Conservation (phyloP, 371 early-diverging fungal genomes). For the Syncephalastrum racemosum region DNA sequence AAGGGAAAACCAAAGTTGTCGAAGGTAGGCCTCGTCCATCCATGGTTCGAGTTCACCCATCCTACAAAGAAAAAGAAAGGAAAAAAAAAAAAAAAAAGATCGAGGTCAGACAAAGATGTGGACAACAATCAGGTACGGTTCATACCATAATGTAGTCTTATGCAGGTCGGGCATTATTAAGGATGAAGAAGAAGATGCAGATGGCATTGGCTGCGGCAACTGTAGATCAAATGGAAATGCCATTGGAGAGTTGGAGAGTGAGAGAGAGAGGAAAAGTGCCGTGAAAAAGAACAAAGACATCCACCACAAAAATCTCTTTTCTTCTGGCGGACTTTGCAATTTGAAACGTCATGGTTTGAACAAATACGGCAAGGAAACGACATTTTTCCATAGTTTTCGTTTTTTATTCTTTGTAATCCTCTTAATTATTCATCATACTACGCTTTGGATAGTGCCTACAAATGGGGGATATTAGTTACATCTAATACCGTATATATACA, state of each 20-base stretch:
- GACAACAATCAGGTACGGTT: background rate
- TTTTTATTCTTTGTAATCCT: background rate
- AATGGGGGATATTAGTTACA: no score
- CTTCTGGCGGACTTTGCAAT: no score
- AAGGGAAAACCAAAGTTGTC: constrained; percentile 65
- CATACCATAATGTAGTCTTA: constrained; percentile 18
- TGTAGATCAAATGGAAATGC: constrained; percentile 18
- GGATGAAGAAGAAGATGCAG: constrained; percentile 16
- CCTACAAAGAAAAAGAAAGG: constrained; percentile 34
- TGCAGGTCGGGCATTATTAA: constrained; percentile 6
- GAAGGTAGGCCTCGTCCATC: constrained; percentile 83
- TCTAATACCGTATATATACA: no score
- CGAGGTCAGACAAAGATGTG: background rate
- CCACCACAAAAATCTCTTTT: no score
- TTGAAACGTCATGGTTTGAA: no score
- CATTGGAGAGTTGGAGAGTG: no score
- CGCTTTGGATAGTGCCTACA: no score
- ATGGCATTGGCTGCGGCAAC: constrained; percentile 9
- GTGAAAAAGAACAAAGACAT: no score
- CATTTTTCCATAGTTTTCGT: background rate
- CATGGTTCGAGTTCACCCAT: constrained; percentile 85
- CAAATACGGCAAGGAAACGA: background rate
- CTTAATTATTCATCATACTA: background rate
- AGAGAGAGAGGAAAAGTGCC: background rate
- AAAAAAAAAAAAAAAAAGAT: background rate